These are phyloP conservation scores for Xylariales sp. DNA, from an alignment of 2,329 filamentous ascomycete species.

Conservation along the genomic window DNA sequence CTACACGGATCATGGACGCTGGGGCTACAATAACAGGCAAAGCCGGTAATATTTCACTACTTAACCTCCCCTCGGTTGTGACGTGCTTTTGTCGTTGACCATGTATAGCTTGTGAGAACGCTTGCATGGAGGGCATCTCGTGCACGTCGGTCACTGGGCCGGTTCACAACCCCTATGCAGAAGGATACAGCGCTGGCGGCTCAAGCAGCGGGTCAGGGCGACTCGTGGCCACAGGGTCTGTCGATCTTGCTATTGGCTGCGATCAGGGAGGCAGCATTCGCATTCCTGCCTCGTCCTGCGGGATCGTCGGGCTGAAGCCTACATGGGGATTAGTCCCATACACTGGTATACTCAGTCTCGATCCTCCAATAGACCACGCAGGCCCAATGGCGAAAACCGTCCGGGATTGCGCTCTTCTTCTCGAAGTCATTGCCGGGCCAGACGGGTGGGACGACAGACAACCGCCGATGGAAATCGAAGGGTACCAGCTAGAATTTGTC, in stretches of 20 bases:
- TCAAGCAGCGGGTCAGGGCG: constrained; percentile 56
- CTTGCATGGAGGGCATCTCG: constrained; percentile 56
- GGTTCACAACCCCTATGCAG: constrained; percentile 60
- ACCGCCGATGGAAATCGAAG: constrained; percentile 35
- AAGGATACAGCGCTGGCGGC: constrained; percentile 60
- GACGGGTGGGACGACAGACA: constrained; percentile 52
- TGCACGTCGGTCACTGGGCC: constrained; percentile 58
- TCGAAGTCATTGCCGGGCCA: constrained; percentile 49
- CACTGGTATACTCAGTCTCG: constrained; percentile 49
- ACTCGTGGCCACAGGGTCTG: constrained; percentile 53
- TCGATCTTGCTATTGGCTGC: constrained; percentile 51
- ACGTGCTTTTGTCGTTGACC: constrained; percentile 1
- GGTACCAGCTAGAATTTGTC: constrained; percentile 35
- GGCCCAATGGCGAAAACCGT: constrained; percentile 49
- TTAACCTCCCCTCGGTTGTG: too few relatives aligned
- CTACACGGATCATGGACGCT: constrained; percentile 54
- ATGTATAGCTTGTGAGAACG: constrained; percentile 58
- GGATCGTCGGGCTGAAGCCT: constrained; percentile 51
- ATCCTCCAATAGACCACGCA: constrained; percentile 49
- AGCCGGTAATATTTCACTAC: constrained; percentile 40
- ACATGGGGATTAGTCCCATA: constrained; percentile 52
- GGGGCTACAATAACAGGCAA: constrained; percentile 58
- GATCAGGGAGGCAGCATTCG: constrained; percentile 53
- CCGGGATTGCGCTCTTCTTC: constrained; percentile 48
- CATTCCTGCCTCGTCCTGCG: constrained; percentile 48